Conservation (phyloP, 805 yeast species). For the Kregervanrija fluxuum region DNA sequence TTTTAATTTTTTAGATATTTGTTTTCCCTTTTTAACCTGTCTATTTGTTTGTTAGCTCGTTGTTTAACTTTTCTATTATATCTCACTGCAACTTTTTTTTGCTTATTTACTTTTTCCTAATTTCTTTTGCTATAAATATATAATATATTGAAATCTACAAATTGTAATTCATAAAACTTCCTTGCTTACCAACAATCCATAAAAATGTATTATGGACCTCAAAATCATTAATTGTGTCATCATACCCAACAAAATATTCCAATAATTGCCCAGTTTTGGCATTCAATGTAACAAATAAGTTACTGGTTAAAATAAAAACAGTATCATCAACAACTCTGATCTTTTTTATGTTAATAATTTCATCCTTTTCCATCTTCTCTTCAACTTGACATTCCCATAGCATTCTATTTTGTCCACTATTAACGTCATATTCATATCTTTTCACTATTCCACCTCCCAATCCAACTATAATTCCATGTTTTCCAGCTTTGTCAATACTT, state of each 20-base stretch:
- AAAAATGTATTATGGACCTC: conserved; percentile 1
- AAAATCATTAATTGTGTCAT: conserved; percentile 6
- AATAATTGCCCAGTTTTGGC: conserved; percentile 5
- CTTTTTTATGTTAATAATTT: conserved; percentile 1
- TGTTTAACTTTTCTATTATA: too few relatives aligned
- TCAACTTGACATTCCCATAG: conserved; percentile 10
- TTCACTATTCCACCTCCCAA: conserved; percentile 13
- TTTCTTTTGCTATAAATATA: background rate
- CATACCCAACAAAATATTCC: conserved; percentile 11
- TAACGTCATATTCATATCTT: conserved; percentile 7
- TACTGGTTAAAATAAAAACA: conserved; percentile 3
- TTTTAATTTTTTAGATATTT: too few relatives aligned
- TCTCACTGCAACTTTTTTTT: too few relatives aligned
- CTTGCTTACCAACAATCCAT: conserved; percentile 11
- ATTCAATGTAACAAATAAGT: conserved; percentile 7
- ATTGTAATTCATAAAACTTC: conserved; percentile 5
- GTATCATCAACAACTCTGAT: background rate
- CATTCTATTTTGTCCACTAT: background rate
- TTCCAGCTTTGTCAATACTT: conserved; percentile 3
- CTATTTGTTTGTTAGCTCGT: too few relatives aligned
- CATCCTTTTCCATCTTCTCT: background rate
- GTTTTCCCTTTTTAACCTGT: too few relatives aligned
- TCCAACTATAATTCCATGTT: conserved; percentile 11
- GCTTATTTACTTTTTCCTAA: background rate
- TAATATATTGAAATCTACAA: background rate